Evolutionary conservation across 2,329 filamentous ascomycete genomes (phyloP), one percentile per base, ranked within the genome.

Genomic region (Orbilia javanica): DNA sequence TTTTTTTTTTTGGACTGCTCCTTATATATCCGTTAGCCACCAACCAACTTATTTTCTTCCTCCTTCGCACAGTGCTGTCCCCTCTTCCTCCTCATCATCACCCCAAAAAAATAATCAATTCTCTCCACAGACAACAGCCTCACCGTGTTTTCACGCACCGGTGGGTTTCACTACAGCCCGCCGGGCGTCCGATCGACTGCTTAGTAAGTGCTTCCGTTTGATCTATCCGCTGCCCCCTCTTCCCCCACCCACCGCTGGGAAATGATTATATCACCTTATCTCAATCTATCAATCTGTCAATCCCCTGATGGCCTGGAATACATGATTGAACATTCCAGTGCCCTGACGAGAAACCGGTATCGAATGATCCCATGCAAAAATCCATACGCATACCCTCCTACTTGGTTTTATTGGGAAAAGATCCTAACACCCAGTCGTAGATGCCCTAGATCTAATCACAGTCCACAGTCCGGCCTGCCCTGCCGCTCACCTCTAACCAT

Each of bases 371-470:
- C 72, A 76, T 27, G 80, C 82, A 75, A 81, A 80, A 60, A 15
- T 42, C 6, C 79, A 82, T 72, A 83, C 86, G 71, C 80, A 2
- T 18, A 5, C 15, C 25, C 39, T 29, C 42, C 6, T 25, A 36
- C 15, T 10, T 22, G 1, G 7, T 8, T 52, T 4, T 8, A 4
- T 39, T 39, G 36, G n/a, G 36, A 39, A 42, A 13, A 53, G 29
- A 6, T 48, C 27, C 29, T 48, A 39, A 39, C 34, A 18, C 31
- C 25, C 4, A 15, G 34, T 53, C 34, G 18, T 20, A 69, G 36
- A 36, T 34, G 20, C 13, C n/a, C 22, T 22, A 60, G 27, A 25
- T 36, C 18, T 20, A 6, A 13, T n/a, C n/a, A n/a, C n/a, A n/a
- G n/a, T 8, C 11, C 48, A 27, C 3, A 48, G 15, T 48, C 6